These are phyloP conservation scores for Leucocoprinus birnbaumii DNA, from an alignment of 768 basidiomycete species.

Conservation along the genomic window DNA sequence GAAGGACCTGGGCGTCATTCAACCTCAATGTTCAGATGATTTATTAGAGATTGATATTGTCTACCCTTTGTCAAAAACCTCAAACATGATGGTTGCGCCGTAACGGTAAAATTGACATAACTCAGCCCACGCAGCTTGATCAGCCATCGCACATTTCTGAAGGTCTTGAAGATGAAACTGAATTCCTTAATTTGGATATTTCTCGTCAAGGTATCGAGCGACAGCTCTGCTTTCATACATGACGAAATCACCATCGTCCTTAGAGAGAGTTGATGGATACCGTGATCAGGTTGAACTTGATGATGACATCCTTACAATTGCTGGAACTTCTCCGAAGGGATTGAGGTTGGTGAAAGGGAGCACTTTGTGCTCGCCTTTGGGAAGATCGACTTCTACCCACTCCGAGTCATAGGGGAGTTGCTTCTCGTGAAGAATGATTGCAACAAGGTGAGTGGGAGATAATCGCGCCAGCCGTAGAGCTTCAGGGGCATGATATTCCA, in stretches of 20 bases:
- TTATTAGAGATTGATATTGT: too few species aligned
- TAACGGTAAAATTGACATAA: slow-evolving; percentile 37
- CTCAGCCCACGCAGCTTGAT: slow-evolving; percentile 43
- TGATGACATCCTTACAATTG: too few species aligned
- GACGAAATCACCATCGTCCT: slow-evolving; percentile 53
- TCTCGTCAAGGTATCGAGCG: slow-evolving; percentile 44
- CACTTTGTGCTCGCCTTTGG: slow-evolving; percentile 38
- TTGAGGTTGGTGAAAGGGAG: slow-evolving; percentile 36
- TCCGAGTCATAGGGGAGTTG: slow-evolving; percentile 50
- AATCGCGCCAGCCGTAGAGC: slow-evolving; percentile 34
- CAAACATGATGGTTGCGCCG: slow-evolving; percentile 25
- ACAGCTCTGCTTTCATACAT: slow-evolving; percentile 57
- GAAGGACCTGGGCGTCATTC: too few species aligned
- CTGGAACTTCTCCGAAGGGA: slow-evolving; percentile 29
- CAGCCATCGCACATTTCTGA: slow-evolving; percentile 33
- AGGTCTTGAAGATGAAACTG: slow-evolving; percentile 38
- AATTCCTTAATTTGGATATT: slow-evolving; percentile 43
- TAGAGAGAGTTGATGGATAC: background rate
- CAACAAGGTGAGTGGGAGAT: slow-evolving; percentile 45
- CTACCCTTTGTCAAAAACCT: slow-evolving; percentile 32
- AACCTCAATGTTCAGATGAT: too few species aligned
- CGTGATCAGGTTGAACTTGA: too few species aligned
- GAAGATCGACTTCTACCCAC: slow-evolving; percentile 37
- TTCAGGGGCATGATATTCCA: slow-evolving; percentile 27
- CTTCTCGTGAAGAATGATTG: slow-evolving; percentile 44